A percentile compares a stretch with the other conserved stretches of the same genome.
Evolutionary conservation across 805 yeast genomes (phyloP).

Genomic region (Alloascoidea africana): DNA sequence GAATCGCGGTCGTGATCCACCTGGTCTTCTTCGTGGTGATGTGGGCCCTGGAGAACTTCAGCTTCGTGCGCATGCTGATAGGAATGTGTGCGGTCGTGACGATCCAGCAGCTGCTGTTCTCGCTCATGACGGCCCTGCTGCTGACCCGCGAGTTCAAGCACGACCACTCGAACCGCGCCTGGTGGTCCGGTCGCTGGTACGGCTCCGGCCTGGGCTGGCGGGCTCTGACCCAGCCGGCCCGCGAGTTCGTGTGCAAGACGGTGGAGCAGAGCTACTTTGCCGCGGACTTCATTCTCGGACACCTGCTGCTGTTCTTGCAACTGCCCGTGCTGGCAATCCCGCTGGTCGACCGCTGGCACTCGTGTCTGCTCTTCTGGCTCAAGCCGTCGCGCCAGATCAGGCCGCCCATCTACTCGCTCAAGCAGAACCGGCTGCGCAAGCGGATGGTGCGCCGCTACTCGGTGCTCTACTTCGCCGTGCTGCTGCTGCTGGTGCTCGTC

Average conservation of each 20-base stretch:
- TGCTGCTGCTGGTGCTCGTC: slow-evolving; percentile 56
- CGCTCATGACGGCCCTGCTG: slow-evolving; percentile 59
- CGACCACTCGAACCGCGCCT: slow-evolving; percentile 90
- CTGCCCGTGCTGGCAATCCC: slow-evolving; percentile 81
- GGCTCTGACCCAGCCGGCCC: slow-evolving; percentile 89
- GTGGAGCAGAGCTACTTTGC: slow-evolving; percentile 93
- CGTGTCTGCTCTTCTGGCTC: slow-evolving; percentile 97
- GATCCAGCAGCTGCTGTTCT: slow-evolving; percentile 78
- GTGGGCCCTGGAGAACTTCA: slow-evolving; percentile 96
- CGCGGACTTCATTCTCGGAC: slow-evolving; percentile 93
- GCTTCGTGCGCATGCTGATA: slow-evolving; percentile 70
- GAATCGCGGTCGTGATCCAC: slow-evolving; percentile 81
- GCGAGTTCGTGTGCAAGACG: slow-evolving; percentile 90
- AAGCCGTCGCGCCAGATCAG: slow-evolving; percentile 93
- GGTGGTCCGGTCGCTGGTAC: slow-evolving; percentile 99
- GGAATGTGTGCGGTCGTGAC: slow-evolving; percentile 78
- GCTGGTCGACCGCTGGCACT: slow-evolving; percentile 91
- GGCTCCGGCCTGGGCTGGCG: slow-evolving; percentile 85
- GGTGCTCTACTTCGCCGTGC: slow-evolving; percentile 55
- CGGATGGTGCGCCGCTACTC: slow-evolving; percentile 95
- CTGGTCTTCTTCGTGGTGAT: slow-evolving; percentile 80
- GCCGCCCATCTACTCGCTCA: slow-evolving; percentile 93
- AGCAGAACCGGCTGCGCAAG: slow-evolving; percentile 91
- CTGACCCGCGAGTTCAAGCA: slow-evolving; percentile 94
- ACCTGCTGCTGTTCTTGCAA: slow-evolving; percentile 73